Evolutionary conservation across 108 stramenopile species (phyloP).

Genomic region (Nitzschia sp.): DNA sequence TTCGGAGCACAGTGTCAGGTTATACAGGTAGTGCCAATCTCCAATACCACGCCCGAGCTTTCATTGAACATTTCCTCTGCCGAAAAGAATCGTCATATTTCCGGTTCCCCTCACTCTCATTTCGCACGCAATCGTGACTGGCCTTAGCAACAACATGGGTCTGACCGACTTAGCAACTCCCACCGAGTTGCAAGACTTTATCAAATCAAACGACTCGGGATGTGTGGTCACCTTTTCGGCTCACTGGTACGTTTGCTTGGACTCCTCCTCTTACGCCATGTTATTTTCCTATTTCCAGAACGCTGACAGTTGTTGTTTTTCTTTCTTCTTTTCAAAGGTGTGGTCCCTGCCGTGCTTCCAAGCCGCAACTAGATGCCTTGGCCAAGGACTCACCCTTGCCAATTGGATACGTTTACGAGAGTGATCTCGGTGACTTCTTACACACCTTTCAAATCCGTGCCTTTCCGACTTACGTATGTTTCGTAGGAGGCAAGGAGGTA

Average conservation of each 20-base stretch:
- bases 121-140: too few relatives aligned
- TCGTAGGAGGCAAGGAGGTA: slow-evolving; percentile 36
- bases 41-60: too few relatives aligned
- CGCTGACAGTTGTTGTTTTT: too few relatives aligned
- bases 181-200: slow-evolving; percentile 48
- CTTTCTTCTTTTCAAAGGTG: too few relatives aligned
- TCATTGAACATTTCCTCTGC: too few relatives aligned
- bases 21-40: too few relatives aligned
- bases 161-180: slow-evolving; percentile 56
- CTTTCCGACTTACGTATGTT: slow-evolving; percentile 80
- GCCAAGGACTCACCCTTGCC: slow-evolving; percentile 28
- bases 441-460: slow-evolving; percentile 65
- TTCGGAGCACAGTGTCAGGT: neutral
- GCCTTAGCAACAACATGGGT: slow-evolving; percentile 35
- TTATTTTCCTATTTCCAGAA: too few relatives aligned
- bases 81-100: too few relatives aligned
- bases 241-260: too few relatives aligned
- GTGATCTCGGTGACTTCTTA: slow-evolving; percentile 59
- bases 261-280: too few relatives aligned
- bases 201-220: slow-evolving; percentile 34
- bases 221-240: slow-evolving; percentile 69
- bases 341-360: slow-evolving; percentile 69
- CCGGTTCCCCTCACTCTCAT: too few relatives aligned
- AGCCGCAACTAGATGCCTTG: slow-evolving; percentile 58
- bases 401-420: slow-evolving; percentile 70